Base-by-base conservation (phyloP, 2,329 filamentous ascomycete genomes). In the Aureobasidium sp. region DNA sequence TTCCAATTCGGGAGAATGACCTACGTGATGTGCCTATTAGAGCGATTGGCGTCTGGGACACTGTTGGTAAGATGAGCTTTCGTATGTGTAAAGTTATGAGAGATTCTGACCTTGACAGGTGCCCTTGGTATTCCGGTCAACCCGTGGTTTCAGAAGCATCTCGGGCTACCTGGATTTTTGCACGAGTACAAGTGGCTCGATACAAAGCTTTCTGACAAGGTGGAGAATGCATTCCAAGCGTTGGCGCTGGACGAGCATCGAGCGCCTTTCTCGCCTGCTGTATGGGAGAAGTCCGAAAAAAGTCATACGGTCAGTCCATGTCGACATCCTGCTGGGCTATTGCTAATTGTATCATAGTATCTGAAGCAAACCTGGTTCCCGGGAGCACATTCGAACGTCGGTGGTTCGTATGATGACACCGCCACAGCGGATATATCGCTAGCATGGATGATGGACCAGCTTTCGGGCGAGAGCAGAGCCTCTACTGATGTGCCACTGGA, bases 341-440 rank as follows among this genome's bases (percentile, higher is more conserved):
- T 45, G 39, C 30, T 27, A 27, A 54, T 5, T 39, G 1, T 61
- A 64, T 10, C 63, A 65, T 65, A 34, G 65, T 70, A 74, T 30
- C 68, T 82, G 32, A 74, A 76, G 16, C 81, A 83, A 67, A 77
- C 79, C 9, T 83, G 81, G 81, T 83, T 83, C 61, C 80, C 81
- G 0, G 81, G 81, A 9, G 76, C 75, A 32, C 81, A 84, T 65
- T 74, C 76, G 11, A 80, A 82, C 60, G 71, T 82, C 2, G 81
- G 81, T 3, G 81, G 81, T 29, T 78, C 79, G 0, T 71, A 71
- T 41, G 63, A 65, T 6, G 71, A 73, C 32, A 64, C 64, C 1
- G 66, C 69, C 5, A 68, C 73, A 6, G 69, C 73, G 5, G 71
- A 76, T 50, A 73, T 76, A 21, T 73, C 73, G 1, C 65, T 76